Evolutionary conservation across 345 rosid genomes (phyloP).

Genomic region (Pistacia vera): DNA sequence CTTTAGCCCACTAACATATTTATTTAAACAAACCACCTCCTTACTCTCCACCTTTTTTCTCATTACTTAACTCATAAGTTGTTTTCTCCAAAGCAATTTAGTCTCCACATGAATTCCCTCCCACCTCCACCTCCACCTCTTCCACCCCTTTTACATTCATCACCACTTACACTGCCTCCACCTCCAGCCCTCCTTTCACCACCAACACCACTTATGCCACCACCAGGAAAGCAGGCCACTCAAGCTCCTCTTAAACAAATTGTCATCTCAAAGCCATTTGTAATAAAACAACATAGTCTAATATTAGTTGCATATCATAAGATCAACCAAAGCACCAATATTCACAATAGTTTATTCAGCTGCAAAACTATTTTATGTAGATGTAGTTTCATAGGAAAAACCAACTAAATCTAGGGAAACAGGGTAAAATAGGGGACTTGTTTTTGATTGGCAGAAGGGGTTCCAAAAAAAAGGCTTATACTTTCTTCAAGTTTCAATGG

Average conservation of each 20-base stretch:
- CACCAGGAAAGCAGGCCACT: conserved; percentile 38
- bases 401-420: too few species aligned
- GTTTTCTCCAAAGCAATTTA: neutral
- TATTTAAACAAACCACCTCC: conserved; percentile 10
- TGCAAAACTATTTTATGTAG: too few species aligned
- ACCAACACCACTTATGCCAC: conserved; percentile 22
- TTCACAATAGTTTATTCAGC: conserved; percentile 3
- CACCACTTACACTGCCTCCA: conserved; percentile 14
- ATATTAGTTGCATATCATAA: conserved; percentile 11
- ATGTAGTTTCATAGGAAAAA: too few species aligned
- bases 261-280: neutral
- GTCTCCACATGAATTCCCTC: conserved; percentile 36
- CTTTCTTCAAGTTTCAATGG: too few species aligned
- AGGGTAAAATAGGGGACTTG: too few species aligned
- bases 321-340: conserved; percentile 27
- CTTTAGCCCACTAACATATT: conserved; percentile 29
- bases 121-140: conserved; percentile 25
- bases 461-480: too few species aligned
- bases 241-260: conserved; percentile 42
- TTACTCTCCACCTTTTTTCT: conserved; percentile 27
- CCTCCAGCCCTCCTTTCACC: conserved; percentile 25
- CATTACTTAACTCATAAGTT: conserved; percentile 18
- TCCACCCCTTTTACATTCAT: conserved; percentile 22
- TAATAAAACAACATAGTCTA: neutral
- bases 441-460: too few species aligned